A percentile compares a stretch with the other conserved stretches of the same genome.
Evolutionary conservation across 169 alveolate genomes (phyloP).

Genomic region (Perkinsus chesapeaki): DNA sequence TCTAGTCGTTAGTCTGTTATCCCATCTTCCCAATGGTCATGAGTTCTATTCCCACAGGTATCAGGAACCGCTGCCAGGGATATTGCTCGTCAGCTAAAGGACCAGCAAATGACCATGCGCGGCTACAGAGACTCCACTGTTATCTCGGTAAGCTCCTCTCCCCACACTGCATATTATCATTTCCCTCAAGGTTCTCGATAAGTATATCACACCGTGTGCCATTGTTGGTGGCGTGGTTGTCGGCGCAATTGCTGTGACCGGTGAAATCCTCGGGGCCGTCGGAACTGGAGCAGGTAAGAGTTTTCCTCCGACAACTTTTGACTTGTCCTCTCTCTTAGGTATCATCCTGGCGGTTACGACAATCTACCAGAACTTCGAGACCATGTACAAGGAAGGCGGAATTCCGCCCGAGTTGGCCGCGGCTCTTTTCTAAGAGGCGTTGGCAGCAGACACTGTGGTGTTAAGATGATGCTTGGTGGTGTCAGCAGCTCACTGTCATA

Average conservation of each 20-base stretch:
- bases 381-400: not conserved
- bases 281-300: not conserved
- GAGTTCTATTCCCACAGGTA: not conserved
- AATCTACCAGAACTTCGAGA: not conserved
- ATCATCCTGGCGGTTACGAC: not conserved
- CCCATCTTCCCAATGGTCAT: not conserved
- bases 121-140: conserved; percentile 67
- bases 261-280: not conserved
- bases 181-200: not conserved
- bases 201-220: not conserved
- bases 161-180: not conserved
- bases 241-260: not conserved
- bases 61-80: not conserved
- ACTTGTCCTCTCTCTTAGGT: not conserved
- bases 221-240: not conserved
- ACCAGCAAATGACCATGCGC: conserved; percentile 52
- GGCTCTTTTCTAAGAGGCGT: not conserved
- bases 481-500: not conserved
- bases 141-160: not conserved
- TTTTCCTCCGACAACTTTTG: not conserved
- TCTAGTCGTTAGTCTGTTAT: not conserved
- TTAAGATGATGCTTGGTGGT: no score
- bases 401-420: not conserved
- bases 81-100: not conserved
- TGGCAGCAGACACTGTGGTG: no score